phyloP scores from a whole-genome alignment of 345 rosid species.

The Hibiscus mutabilis region DNA sequence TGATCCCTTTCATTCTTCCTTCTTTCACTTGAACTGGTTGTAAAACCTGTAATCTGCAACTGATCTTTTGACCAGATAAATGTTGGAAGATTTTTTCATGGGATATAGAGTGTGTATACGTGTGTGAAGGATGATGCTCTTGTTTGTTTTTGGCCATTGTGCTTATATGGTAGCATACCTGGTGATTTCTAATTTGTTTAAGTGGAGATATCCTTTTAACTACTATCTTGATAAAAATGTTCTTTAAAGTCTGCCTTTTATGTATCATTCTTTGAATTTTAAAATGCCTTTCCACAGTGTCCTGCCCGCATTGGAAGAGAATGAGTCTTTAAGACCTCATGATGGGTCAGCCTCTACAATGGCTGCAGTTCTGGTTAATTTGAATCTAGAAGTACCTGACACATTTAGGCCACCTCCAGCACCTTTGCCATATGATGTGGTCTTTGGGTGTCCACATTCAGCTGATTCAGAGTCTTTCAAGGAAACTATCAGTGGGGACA shows the following conservation, averaged over 20 bases:
- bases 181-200: background rate
- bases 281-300: slow-evolving; percentile 33
- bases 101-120: background rate
- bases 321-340: slow-evolving; percentile 33
- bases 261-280: slow-evolving; percentile 10
- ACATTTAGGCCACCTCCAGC: slow-evolving; percentile 31
- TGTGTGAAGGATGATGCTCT: background rate
- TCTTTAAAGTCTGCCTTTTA: background rate
- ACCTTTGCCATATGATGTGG: slow-evolving; percentile 54
- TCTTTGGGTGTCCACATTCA: slow-evolving; percentile 33
- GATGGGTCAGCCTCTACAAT: slow-evolving; percentile 34
- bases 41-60: background rate
- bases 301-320: slow-evolving; percentile 54
- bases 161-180: background rate
- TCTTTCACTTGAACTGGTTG: background rate
- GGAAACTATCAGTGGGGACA: slow-evolving; percentile 32
- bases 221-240: background rate
- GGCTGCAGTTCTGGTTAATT: slow-evolving; percentile 51
- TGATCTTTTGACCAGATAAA: background rate
- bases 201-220: slow-evolving; percentile 1
- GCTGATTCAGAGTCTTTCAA: slow-evolving; percentile 26
- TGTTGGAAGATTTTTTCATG: no score
- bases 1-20: background rate
- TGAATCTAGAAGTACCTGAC: slow-evolving; percentile 53
- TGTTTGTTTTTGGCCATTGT: background rate